Evolutionary conservation across 148 eudicot species (phyloP), one percentile per base, ranked within the genome.

Genomic region (Diospyros kaki): DNA sequence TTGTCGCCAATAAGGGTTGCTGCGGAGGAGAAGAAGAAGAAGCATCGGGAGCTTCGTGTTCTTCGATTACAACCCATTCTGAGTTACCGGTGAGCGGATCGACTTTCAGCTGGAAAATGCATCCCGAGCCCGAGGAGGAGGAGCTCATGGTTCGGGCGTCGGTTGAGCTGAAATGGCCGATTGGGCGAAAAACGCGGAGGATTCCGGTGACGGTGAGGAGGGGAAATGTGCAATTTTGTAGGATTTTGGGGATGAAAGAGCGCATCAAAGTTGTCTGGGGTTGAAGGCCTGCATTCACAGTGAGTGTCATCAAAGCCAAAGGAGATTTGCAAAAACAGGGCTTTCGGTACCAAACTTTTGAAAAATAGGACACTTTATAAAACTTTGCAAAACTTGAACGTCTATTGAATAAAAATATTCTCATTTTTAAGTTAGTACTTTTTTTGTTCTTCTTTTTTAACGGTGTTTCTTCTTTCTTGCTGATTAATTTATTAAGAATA

Each of bases 11-110:
- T 11, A 83, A 78, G 56, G 87, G 83, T 51, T 80, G 65, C 4
- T 72, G 69, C 76, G 76, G 43, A 14, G 66, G 53, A 39, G 28
- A 28, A 28, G 28, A 28, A 28, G 28, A 28, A 28, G 28, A 28
- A 28, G 44, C 62, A 10, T 73, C 73, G 9, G 70, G 69, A 12
- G 40, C 65, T 58, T 85, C 91, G 58, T 85, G 84, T 41, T 86
- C 96, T 10, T 88, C 89, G 51, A 93, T 82, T 50, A 91, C 83
- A 18, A 93, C 74, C 98, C 98, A 93, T 56, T 91, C 91, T 2
- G 96, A 91, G 76, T 81, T 82, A 14, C 98, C 98, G 43, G 98
- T 83, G 63, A 93, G 84, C 8, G 96, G 88, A 73, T 91, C 86
- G 69, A 74, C 64, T 74, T 83, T 86, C 51, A 93, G 94, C 77